phyloP scores from a whole-genome alignment of 805 yeast genomes.

The Myxozyma melibiosi region DNA sequence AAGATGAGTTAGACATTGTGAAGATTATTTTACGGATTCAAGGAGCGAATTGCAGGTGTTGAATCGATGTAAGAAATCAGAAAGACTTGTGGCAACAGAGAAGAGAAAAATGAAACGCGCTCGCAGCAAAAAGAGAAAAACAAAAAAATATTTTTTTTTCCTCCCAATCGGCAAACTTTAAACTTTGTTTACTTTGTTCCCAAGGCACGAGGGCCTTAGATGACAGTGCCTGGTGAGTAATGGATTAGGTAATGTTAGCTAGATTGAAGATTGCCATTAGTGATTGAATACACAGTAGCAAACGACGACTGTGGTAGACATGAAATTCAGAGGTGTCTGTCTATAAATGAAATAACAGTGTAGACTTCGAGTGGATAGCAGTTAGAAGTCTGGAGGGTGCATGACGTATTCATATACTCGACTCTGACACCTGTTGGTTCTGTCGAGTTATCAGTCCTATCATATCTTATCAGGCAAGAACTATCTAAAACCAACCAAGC shows the following conservation, averaged over 20 bases:
- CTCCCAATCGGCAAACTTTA: not conserved
- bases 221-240: not conserved
- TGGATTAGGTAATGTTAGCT: not conserved
- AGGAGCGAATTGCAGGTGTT: not conserved
- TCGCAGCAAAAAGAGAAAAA: not conserved
- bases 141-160: constrained; percentile 5
- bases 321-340: too few relatives aligned
- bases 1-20: constrained; percentile 45
- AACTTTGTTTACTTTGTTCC: not conserved
- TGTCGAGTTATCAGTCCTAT: too few relatives aligned
- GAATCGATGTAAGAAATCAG: not conserved
- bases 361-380: too few relatives aligned
- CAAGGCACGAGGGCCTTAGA: not conserved
- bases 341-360: too few relatives aligned
- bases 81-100: not conserved
- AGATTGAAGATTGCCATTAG: too few relatives aligned
- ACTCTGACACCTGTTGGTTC: too few relatives aligned
- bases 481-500: too few relatives aligned
- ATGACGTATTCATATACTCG: too few relatives aligned
- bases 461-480: too few relatives aligned
- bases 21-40: not conserved
- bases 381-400: too few relatives aligned
- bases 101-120: constrained; percentile 1
- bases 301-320: too few relatives aligned
- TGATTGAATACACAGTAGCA: too few relatives aligned